Base-by-base conservation (phyloP, 2,329 filamentous ascomycete genomes). In the Monascus ruber region DNA sequence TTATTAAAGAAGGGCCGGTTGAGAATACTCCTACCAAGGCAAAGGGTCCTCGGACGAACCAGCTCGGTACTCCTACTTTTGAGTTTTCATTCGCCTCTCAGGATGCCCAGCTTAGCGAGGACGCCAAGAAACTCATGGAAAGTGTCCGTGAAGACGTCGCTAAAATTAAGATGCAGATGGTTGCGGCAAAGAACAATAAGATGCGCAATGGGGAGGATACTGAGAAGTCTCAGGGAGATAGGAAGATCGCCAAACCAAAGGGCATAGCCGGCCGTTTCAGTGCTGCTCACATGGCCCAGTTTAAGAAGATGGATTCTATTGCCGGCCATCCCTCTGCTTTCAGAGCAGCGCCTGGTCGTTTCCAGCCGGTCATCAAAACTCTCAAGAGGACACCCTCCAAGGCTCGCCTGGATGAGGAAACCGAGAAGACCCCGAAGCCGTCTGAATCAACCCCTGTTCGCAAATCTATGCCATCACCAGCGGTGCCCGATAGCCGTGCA, bases 271-370 rank as follows among this genome's bases (percentile, higher is more conserved):
- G 79, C 36, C 81, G 89, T 34, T 96, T 81, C 65, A 94, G 85
- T 57, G 81, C 86, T 46, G 79, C 77, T 31, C 89, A 96, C 59
- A 83, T 85, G 76, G 79, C 81, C 36, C 77, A 89, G 54, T 95
- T 96, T 67, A 85, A 85, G 65, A 96, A 94, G 70, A 95, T 96
- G 89, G 87, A 94, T 58, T 95, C 88, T 2, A 95, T 96, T 55
- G 85, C 79, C 33, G 81, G 81, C 45, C 88, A 95, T 58, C 73
- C 86, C 6, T 94, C 88, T 7, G 76, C 81, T 10, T 91, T 72
- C 66, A 49, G 77, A 68, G 56, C 63, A 62, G 37, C 65, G 56
- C 50, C 68, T 54, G 53, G 70, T 38, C 62, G 59, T 37, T 60
- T 63, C 45, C 57, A 63, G 43, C 54, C 60, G 17, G 59, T 60